Evolutionary conservation across 1,139 yeast genomes (phyloP), one percentile per base, ranked within the genome.

Genomic region (Zygotorulaspora mrakii): DNA sequence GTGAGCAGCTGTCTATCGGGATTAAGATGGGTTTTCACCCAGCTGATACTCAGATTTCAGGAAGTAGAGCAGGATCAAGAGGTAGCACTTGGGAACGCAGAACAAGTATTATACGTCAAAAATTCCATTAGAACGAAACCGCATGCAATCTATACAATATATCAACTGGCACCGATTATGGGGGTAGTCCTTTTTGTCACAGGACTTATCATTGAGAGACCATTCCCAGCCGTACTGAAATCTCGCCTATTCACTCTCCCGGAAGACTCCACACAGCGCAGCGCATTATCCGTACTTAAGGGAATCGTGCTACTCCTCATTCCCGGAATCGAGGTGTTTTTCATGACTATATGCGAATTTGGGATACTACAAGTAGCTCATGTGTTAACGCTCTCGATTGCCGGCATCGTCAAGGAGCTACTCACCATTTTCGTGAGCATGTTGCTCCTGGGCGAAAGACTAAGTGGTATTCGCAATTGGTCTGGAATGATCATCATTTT

Each of bases 21-120:
- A 1, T 67, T 91, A 39, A 73, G 98, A 50, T 91, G 98, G 98
- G 89, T 95, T 1, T 76, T 88, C 50, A 88, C 97, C 3, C 97
- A 91, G 60, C 62, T 91, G 20, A 70, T 89, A 12, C 67, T 91
- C 42, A 47, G 36, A 25, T 46, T n/a, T n/a, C n/a, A n/a, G n/a
- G n/a, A 42, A 13, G 39, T 35, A 9, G 37, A 45, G 3, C 6
- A 6, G 27, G 6, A 24, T 7, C n/a, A 24, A 9, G 11, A 24
- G n/a, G 12, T 7, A 5, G 27, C 7, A 24, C 29, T 31, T 13
- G 20, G 33, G 29, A 36, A 13, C 35, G 30, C 22, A 27, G 28
- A 20, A 22, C 30, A 11, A 18, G 31, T 11, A 24, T 17, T 16
- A 23, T 29, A 23, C 33, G 9, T n/a, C 5, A 25, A 28, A 14